These are phyloP conservation scores for Acrocalymma vagum DNA, from an alignment of 2,329 filamentous ascomycete genomes.

Conservation along the genomic window DNA sequence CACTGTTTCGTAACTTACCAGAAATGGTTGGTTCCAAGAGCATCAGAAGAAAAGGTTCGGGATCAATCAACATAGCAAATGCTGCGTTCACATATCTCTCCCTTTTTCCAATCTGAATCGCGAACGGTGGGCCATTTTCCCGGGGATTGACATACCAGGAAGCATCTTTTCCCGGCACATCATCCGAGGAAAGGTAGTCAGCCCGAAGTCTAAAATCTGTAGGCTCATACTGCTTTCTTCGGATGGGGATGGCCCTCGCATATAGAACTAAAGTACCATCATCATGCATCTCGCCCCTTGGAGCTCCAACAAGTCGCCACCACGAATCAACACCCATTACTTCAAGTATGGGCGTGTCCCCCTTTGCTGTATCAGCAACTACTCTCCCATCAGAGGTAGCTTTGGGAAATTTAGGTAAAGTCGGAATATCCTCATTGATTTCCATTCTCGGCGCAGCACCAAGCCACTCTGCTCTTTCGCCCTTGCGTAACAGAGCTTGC, in stretches of 20 bases:
- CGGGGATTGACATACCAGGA: slow-evolving; percentile 3
- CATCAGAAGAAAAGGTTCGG: slow-evolving; percentile 2
- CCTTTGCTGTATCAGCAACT: neutral
- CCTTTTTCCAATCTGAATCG: neutral
- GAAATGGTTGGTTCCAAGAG: neutral
- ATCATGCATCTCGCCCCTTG: slow-evolving; percentile 4
- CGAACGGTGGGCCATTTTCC: slow-evolving; percentile 1
- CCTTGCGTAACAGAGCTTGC: slow-evolving; percentile 5
- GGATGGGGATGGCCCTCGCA: neutral
- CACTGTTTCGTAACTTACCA: neutral
- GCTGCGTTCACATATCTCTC: slow-evolving; percentile 4
- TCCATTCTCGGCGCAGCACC: slow-evolving; percentile 8
- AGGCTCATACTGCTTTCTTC: too few species aligned
- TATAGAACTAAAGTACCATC: slow-evolving; percentile 2
- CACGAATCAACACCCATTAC: slow-evolving; percentile 2
- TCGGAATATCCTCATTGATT: slow-evolving; percentile 7
- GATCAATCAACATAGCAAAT: neutral
- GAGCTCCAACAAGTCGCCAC: slow-evolving; percentile 4
- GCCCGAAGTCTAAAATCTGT: too few species aligned
- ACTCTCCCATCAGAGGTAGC: neutral
- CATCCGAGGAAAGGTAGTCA: neutral
- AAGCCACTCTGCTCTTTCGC: slow-evolving; percentile 11
- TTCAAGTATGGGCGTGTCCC: neutral
- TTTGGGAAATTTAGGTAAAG: slow-evolving; percentile 8
- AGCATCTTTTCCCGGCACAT: neutral